These are phyloP conservation scores for Clonostachys solani DNA, from an alignment of 2,329 filamentous ascomycete species.

Conservation along the genomic window DNA sequence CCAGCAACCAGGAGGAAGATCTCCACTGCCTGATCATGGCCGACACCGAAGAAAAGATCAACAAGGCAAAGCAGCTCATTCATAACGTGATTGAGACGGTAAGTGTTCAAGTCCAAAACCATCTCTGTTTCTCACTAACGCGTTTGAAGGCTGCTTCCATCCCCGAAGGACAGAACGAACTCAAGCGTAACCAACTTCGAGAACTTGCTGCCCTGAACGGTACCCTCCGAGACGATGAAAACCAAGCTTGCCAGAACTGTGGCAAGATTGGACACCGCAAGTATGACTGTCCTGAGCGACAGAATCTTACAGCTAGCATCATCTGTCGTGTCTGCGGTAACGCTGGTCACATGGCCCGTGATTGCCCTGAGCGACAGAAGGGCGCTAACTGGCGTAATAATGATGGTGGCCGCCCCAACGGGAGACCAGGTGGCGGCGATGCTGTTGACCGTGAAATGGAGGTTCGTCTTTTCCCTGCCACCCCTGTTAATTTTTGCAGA, in stretches of 20 bases:
- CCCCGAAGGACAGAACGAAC: constrained; percentile 96
- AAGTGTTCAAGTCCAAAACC: constrained; percentile 33
- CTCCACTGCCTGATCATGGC: constrained; percentile 99
- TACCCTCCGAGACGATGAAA: constrained; percentile 97
- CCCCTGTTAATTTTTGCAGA: constrained; percentile 1
- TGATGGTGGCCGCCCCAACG: constrained; percentile 51
- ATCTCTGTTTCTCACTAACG: constrained; percentile 12
- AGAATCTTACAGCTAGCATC: constrained; percentile 98
- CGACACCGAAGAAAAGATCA: constrained; percentile 98
- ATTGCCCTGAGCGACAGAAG: constrained; percentile 91
- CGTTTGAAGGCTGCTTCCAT: constrained; percentile 82
- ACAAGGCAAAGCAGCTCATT: constrained; percentile 97
- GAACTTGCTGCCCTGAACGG: constrained; percentile 97
- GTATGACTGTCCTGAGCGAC: constrained; percentile 96
- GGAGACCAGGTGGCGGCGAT: constrained; percentile 71
- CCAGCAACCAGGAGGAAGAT: constrained; percentile 99
- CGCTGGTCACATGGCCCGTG: constrained; percentile 95
- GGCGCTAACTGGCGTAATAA: constrained; percentile 91
- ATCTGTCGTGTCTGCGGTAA: constrained; percentile 98
- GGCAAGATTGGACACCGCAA: constrained; percentile 98
- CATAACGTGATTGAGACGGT: constrained; percentile 99
- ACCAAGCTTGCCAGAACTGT: constrained; percentile 98
- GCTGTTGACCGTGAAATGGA: constrained; percentile 92
- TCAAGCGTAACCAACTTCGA: constrained; percentile 97
- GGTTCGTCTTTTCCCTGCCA: constrained; percentile 48